Evolutionary conservation across 2,329 filamentous ascomycete genomes (phyloP).

Genomic region (Penicillium hordei): DNA sequence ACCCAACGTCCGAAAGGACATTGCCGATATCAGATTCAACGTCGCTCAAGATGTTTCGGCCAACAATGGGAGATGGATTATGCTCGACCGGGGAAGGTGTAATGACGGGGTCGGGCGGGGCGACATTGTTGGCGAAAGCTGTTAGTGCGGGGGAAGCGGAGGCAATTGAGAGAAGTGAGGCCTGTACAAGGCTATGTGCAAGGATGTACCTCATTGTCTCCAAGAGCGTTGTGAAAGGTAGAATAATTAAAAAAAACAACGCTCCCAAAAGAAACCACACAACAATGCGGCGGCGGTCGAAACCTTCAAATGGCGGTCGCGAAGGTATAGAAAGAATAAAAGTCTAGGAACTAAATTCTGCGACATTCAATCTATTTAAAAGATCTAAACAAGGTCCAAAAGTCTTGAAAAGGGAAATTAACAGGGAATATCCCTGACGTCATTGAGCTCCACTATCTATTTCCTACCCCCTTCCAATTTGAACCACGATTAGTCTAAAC

Average conservation of each 20-base stretch:
- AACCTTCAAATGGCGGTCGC: neutral
- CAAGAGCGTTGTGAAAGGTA: too few relatives aligned
- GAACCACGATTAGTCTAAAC: too few relatives aligned
- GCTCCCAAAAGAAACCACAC: neutral
- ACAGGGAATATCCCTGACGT: neutral
- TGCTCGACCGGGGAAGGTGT: constrained; percentile 16
- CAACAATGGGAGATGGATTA: constrained; percentile 14
- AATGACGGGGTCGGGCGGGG: constrained; percentile 12
- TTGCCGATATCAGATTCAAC: constrained; percentile 1
- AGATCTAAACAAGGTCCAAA: neutral
- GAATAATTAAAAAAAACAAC: too few relatives aligned
- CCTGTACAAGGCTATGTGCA: constrained; percentile 6
- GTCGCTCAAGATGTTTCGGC: constrained; percentile 12
- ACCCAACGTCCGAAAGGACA: constrained; percentile 14
- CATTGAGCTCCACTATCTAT: neutral
- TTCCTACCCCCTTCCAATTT: too few relatives aligned
- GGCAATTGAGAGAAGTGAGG: constrained; percentile 13
- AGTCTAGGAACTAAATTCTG: neutral
- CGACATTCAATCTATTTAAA: neutral
- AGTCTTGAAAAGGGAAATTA: neutral
- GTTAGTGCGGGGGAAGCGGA: constrained; percentile 16
- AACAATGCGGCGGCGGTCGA: neutral
- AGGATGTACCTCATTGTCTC: constrained; percentile 3
- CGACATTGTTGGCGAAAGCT: constrained; percentile 8
- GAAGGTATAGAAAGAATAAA: neutral